Evolutionary conservation across 306 rosid species (phyloP).

Genomic region (Sesbania bispinosa): DNA sequence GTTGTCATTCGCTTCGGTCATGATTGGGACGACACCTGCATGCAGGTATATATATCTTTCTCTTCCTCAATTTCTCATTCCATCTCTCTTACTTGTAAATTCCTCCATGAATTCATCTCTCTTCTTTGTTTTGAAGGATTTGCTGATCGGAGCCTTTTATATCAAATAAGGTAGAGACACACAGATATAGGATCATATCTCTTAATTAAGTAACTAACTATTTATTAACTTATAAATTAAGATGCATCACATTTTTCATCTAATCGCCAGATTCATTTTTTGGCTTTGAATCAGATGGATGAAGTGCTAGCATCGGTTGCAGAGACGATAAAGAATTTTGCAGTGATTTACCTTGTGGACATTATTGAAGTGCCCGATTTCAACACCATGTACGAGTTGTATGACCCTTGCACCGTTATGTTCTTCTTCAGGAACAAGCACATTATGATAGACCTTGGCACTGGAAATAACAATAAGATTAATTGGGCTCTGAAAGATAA

Average conservation of each 20-base stretch:
- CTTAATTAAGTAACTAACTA: too few species aligned
- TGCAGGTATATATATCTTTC: conserved; percentile 46
- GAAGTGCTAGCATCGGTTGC: conserved; percentile 86
- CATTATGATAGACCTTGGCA: conserved; percentile 92
- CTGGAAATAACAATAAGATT: conserved; percentile 88
- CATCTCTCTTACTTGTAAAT: too few species aligned
- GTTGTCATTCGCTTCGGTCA: conserved; percentile 59
- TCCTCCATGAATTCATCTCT: too few species aligned
- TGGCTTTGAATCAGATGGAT: too few species aligned
- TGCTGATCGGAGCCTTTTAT: too few species aligned
- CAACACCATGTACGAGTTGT: conserved; percentile 81
- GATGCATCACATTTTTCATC: too few species aligned
- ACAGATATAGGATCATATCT: too few species aligned
- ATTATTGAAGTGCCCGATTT: conserved; percentile 74
- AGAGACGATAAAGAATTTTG: conserved; percentile 72
- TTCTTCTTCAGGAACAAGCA: too few species aligned
- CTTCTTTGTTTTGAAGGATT: too few species aligned
- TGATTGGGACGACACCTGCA: conserved; percentile 65
- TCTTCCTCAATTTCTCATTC: not conserved
- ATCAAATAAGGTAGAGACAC: too few species aligned
- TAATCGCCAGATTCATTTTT: too few species aligned
- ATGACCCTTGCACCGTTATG: conserved; percentile 65
- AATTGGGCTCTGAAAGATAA: conserved; percentile 91
- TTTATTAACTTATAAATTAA: too few species aligned
- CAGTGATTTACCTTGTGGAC: conserved; percentile 78